Base-by-base conservation (phyloP, 176 grass and related monocot genomes). In the Rhipidocladum racemiflorum region DNA sequence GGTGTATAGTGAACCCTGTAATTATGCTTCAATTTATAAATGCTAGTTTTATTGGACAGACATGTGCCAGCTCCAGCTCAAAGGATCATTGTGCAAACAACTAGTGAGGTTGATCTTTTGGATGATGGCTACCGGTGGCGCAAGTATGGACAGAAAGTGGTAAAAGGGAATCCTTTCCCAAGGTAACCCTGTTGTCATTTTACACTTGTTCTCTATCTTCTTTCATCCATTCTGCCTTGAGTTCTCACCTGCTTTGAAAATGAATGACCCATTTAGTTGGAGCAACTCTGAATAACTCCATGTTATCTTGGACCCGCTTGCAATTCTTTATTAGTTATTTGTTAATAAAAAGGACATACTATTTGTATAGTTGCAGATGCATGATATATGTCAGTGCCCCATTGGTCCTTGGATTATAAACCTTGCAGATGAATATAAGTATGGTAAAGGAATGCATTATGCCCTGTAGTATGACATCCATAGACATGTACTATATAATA, bases 111-210 rank as follows among this genome's bases (percentile, higher is more conserved):
- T 84, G 95, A 98, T 95, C 89, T 98, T 87, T 84, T 98, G 81
- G 95, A 98, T 84, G 92, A 98, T 85, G 95, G 95, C 21, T 98
- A 88, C 61, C 91, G 90, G 59, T 98, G 95, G 95, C 95, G 90
- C 54, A 95, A 95, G 61, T 95, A 98, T 80, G 90, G 96, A 39
- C 92, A 98, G 59, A 98, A 98, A 78, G 89, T 95, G 32, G 92
- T 95, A 30, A 98, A 98, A 91, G 92, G 96, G 81, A 98, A 98
- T 86, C 96, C 96, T 70, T 34, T 95, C 39, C 96, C 95, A 65
- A 94, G 95, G 95, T 97, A 91, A 72, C 46, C 24, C 49, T 21
- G 5, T 80, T 65, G 53, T 61, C 38, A 46, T 80, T 39, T 64
- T 76, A 44, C 49, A 76, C 20, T 61, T 62, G 76, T 67, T 56